Base-by-base conservation (phyloP, 2,329 filamentous ascomycete species). In the Trichoderma atroviride region DNA sequence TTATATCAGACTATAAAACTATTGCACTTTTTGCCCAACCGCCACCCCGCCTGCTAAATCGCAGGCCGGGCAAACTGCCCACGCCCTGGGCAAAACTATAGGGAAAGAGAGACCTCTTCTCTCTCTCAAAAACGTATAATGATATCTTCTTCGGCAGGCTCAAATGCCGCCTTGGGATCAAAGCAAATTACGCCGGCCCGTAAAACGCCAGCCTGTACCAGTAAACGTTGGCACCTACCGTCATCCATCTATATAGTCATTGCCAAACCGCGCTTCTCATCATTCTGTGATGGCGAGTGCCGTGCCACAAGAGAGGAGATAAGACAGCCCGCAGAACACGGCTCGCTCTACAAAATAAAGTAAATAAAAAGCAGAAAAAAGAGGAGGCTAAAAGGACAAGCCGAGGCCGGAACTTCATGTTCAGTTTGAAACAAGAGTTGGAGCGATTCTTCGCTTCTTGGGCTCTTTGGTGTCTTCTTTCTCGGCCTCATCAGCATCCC, bases 381-480 rank as follows among this genome's bases (percentile, higher is more conserved):
- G 31, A 47, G 47, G n/a, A 31, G 3, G 2, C 5, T 27, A 14
- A 50, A 24, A 50, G 27, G 59, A 29, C 9, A 52, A 6, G 22
- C 37, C 16, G 19, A 16, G 22, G n/a, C 5, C 2, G 22, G 35
- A 43, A 16, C 27, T 27, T 27, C n/a, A 31, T 55, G 33, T 27
- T 43, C 40, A 33, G 11, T 59, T 58, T 14, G 52, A 40, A 22
- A 92, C 83, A 1, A 84, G 83, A 0, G 89, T 92, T 4, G 91
- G 91, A 4, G 90, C 91, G 74, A 93, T 88, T 60, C 91, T 84
- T 74, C 91, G 85, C 80, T 89, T 90, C 81, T 93, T 93, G 5
- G 87, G 83, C 74, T 88, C 83, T 19, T 83, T 83, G 22, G 78
- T 80, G 9, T 86, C 83, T 19, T 85, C 85, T 58, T 84, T 83